phyloP scores from a whole-genome alignment of 371 early-diverging fungal species.

The Circinella umbellata region DNA sequence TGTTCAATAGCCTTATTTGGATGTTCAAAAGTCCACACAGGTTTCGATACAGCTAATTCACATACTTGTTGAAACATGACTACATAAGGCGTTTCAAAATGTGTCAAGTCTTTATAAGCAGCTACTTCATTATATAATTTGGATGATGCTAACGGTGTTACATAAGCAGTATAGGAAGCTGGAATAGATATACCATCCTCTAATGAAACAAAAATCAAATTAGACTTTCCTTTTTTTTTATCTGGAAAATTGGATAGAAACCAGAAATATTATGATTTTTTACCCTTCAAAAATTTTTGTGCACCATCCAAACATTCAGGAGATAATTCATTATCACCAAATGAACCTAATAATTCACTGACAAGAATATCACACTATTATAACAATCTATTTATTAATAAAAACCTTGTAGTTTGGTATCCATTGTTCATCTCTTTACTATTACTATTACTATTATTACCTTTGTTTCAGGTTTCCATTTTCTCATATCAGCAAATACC shows the following conservation, averaged over 20 bases:
- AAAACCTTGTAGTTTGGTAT: not conserved
- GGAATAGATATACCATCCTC: conserved; percentile 92
- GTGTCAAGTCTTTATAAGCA: conserved; percentile 65
- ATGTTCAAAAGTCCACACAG: conserved; percentile 86
- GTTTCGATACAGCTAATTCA: conserved; percentile 68
- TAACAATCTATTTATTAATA: conserved; percentile 5
- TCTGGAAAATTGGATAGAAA: too few relatives aligned
- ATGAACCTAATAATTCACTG: conserved; percentile 91
- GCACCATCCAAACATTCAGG: conserved; percentile 97
- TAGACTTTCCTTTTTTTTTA: not conserved
- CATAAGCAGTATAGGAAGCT: conserved; percentile 76
- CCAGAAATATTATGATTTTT: too few relatives aligned
- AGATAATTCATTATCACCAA: conserved; percentile 97
- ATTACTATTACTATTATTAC: conserved; percentile 26
- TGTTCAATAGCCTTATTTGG: conserved; percentile 59
- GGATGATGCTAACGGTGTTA: conserved; percentile 87
- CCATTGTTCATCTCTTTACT: not conserved
- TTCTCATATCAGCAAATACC: conserved; percentile 90
- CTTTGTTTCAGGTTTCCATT: conserved; percentile 78
- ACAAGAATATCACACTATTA: conserved; percentile 85
- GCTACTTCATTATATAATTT: conserved; percentile 72
- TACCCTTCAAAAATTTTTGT: conserved; percentile 80
- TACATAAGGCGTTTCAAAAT: conserved; percentile 91
- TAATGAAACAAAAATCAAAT: conserved; percentile 8
- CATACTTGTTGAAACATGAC: conserved; percentile 85